phyloP scores from a whole-genome alignment of 1,284 basidiomycete genomes.

The Tylopilus sp. region DNA sequence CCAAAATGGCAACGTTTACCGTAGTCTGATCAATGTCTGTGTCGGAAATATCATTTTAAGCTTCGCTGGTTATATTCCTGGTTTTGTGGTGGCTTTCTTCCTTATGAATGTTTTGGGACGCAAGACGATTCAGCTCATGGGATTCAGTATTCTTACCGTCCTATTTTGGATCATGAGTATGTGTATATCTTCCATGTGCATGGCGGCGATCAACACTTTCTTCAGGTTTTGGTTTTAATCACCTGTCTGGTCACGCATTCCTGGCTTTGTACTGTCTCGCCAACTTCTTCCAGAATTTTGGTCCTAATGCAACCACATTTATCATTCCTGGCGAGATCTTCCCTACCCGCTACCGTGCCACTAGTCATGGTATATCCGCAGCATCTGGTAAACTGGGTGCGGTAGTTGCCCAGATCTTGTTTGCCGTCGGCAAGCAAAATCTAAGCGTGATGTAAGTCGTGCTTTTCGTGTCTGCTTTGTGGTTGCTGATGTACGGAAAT shows the following conservation, averaged over 20 bases:
- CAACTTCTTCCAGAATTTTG: constrained; percentile 66
- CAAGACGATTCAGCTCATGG: constrained; percentile 66
- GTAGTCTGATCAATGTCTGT: constrained; percentile 40
- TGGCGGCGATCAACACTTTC: constrained; percentile 1
- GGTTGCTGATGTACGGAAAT: neutral
- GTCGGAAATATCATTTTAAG: constrained; percentile 57
- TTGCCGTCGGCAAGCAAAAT: neutral
- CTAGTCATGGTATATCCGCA: constrained; percentile 76
- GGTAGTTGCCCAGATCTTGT: constrained; percentile 62
- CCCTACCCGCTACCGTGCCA: constrained; percentile 78
- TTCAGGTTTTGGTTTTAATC: constrained; percentile 57
- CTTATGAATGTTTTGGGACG: constrained; percentile 62
- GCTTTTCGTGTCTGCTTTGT: neutral
- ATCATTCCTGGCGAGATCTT: constrained; percentile 77
- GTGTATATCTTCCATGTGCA: constrained; percentile 14
- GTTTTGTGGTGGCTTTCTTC: constrained; percentile 59
- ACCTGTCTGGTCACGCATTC: constrained; percentile 63
- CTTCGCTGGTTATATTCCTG: constrained; percentile 61
- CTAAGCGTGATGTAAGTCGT: constrained; percentile 12
- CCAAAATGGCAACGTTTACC: constrained; percentile 23
- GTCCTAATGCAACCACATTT: constrained; percentile 80
- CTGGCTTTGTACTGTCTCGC: constrained; percentile 70
- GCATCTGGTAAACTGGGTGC: constrained; percentile 77
- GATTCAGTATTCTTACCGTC: constrained; percentile 64
- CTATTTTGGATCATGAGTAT: constrained; percentile 61